Percentiles rank a stretch among this genome's conserved stretches.
Evolutionary conservation across 495 filamentous ascomycete species (phyloP).

Genomic region (Hyaloscypha hepaticicola): DNA sequence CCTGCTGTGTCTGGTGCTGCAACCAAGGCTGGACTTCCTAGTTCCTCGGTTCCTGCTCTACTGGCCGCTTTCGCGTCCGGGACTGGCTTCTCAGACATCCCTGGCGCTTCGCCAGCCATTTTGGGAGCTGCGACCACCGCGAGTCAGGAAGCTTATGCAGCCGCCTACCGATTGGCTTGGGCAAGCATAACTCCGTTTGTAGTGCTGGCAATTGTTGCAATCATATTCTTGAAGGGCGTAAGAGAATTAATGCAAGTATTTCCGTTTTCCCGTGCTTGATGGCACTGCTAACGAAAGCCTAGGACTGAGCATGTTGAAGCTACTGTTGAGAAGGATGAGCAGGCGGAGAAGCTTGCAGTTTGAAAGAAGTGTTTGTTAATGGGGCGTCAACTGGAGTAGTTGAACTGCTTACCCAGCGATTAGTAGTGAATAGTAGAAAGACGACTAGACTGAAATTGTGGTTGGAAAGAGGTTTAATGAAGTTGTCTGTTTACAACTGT

Average conservation of each 20-base stretch:
- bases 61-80: conserved; percentile 39
- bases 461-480: not conserved
- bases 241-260: conserved; percentile 49
- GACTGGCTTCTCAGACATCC: conserved; percentile 30
- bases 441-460: not conserved
- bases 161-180: conserved; percentile 51
- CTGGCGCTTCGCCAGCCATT: conserved; percentile 37
- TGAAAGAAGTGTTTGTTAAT: not conserved
- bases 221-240: conserved; percentile 47
- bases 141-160: conserved; percentile 43
- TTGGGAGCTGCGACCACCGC: conserved; percentile 39
- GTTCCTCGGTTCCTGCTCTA: conserved; percentile 37
- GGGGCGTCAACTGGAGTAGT: not conserved
- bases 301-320: conserved; percentile 52
- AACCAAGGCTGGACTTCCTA: conserved; percentile 42
- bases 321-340: conserved; percentile 38
- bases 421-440: not conserved
- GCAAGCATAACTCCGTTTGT: conserved; percentile 54
- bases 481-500: not conserved
- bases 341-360: conserved; percentile 9
- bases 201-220: conserved; percentile 45
- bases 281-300: too few species aligned
- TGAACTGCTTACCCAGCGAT: not conserved
- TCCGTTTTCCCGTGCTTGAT: too few species aligned
- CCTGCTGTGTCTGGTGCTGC: conserved; percentile 39